Percentiles rank a stretch among this genome's conserved stretches.
These are phyloP conservation scores for Echites panduratus DNA, from an alignment of 257 asterid species.

Conservation along the genomic window DNA sequence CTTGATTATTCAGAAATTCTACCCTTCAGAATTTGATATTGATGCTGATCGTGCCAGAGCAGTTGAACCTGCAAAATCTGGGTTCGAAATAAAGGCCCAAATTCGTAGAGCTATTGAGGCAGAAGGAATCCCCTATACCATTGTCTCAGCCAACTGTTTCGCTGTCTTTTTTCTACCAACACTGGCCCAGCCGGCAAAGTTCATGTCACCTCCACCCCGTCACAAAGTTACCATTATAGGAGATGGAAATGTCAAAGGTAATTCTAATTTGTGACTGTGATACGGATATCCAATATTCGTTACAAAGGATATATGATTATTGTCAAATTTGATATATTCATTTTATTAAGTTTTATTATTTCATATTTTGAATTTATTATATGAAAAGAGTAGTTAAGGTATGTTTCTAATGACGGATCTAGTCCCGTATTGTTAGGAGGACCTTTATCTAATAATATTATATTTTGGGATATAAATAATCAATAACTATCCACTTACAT, in stretches of 20 bases:
- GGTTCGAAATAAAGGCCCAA: conserved; percentile 5
- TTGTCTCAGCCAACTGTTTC: conserved; percentile 4
- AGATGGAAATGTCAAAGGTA: conserved; percentile 57
- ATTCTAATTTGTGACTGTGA: background rate
- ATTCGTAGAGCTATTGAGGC: conserved; percentile 15
- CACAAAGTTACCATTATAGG: conserved; percentile 38
- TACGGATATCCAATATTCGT: no score
- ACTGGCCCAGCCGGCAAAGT: background rate
- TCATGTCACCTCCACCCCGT: conserved; percentile 26
- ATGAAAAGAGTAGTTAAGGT: no score
- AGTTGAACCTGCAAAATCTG: conserved; percentile 43
- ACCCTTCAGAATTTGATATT: conserved; percentile 74
- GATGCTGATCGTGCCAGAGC: conserved; percentile 57
- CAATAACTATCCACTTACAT: no score
- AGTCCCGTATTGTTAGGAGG: no score
- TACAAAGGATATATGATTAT: no score
- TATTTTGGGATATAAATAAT: no score
- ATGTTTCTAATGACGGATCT: no score
- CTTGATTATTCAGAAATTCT: conserved; percentile 44
- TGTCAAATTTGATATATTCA: no score
- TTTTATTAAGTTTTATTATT: no score
- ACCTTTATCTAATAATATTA: no score
- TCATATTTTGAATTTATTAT: no score
- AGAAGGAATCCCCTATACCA: conserved; percentile 15
- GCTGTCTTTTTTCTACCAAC: conserved; percentile 13